These are phyloP conservation scores for Plenodomus tracheiphilus DNA, from an alignment of 2,329 filamentous ascomycete species.

Conservation along the genomic window DNA sequence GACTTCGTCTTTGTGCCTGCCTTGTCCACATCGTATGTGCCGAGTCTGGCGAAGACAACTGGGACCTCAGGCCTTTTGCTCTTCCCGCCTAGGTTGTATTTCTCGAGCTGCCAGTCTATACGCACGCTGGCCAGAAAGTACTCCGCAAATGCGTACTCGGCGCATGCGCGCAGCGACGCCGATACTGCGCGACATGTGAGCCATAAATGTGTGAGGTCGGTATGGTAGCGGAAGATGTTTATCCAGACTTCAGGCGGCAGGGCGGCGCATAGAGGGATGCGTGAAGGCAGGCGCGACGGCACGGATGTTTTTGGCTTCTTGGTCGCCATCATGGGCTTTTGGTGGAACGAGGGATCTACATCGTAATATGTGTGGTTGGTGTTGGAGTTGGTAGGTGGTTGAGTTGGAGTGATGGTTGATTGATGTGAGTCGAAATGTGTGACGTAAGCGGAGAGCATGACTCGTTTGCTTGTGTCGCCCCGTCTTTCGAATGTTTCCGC, in stretches of 20 bases:
- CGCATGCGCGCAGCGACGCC: constrained; percentile 27
- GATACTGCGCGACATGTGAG: constrained; percentile 34
- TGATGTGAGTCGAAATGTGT: not conserved
- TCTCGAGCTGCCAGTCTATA: constrained; percentile 37
- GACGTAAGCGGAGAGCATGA: not conserved
- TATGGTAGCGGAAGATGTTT: constrained; percentile 34
- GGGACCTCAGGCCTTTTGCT: constrained; percentile 31
- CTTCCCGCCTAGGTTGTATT: constrained; percentile 39
- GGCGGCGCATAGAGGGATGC: constrained; percentile 19
- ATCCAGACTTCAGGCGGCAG: constrained; percentile 43
- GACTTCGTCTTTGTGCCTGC: constrained; percentile 7
- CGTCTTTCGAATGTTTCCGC: too few relatives aligned
- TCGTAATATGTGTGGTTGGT: not conserved
- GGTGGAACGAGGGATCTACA: not conserved
- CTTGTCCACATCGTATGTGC: not conserved
- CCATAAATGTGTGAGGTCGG: constrained; percentile 39
- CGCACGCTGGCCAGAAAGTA: constrained; percentile 21
- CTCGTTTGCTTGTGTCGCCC: too few relatives aligned
- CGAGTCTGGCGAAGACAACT: constrained; percentile 18
- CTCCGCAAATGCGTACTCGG: constrained; percentile 34
- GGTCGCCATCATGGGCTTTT: not conserved
- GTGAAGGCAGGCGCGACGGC: not conserved
- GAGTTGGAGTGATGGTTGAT: not conserved
- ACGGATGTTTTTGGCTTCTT: not conserved
- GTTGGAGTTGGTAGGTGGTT: not conserved